Percentiles rank a stretch among this genome's conserved stretches.
phyloP scores from a whole-genome alignment of 441 rosid species.

The Pelargonium australe region DNA sequence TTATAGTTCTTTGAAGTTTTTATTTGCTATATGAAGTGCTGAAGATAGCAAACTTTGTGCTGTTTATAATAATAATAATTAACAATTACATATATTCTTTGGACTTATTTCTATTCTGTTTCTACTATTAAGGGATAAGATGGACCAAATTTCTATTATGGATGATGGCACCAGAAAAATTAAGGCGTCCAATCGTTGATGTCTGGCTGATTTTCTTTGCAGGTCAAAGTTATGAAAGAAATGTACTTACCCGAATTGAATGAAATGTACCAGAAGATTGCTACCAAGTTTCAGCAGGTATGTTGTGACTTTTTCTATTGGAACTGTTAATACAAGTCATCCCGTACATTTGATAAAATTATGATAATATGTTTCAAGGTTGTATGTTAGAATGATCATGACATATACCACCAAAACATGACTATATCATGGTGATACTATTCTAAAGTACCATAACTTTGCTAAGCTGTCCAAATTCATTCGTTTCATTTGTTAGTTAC shows the following conservation, averaged over 20 bases:
- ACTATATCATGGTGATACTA: too few relatives aligned
- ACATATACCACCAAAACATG: too few relatives aligned
- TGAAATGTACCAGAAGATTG: conserved; percentile 74
- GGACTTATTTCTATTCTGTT: neutral
- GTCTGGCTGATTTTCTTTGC: conserved; percentile 21
- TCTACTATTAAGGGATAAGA: neutral
- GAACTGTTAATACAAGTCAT: neutral
- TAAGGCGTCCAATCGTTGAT: neutral
- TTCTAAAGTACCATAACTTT: too few relatives aligned
- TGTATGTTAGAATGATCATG: too few relatives aligned
- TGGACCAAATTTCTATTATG: neutral
- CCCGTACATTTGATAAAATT: too few relatives aligned
- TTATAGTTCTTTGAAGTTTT: too few relatives aligned
- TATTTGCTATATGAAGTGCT: too few relatives aligned
- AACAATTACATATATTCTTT: neutral
- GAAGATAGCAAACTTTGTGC: neutral
- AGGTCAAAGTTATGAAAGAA: conserved; percentile 79
- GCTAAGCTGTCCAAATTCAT: too few relatives aligned
- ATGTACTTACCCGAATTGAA: conserved; percentile 60
- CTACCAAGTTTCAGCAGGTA: conserved; percentile 66
- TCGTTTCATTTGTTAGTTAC: too few relatives aligned
- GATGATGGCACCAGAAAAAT: neutral
- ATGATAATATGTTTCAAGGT: too few relatives aligned
- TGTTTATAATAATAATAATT: neutral
- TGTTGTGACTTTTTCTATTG: conserved; percentile 10